These are phyloP conservation scores for Coemansia sp. DNA, from an alignment of 192 early-diverging fungal species.

Conservation along the genomic window DNA sequence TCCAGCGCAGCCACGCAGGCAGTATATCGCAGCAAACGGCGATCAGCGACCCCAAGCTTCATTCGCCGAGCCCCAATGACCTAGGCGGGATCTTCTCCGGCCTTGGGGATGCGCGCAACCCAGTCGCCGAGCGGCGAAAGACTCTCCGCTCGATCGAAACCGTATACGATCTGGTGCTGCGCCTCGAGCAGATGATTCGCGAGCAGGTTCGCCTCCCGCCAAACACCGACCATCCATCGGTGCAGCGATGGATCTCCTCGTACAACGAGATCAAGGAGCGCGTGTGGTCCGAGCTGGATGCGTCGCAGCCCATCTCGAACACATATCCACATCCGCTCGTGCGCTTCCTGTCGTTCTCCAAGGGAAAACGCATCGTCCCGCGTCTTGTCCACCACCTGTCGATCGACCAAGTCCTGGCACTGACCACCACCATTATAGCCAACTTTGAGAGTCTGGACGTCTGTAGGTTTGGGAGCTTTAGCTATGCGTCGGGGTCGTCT, in stretches of 20 bases:
- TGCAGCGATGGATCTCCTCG: slow-evolving; percentile 26
- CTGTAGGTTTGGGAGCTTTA: slow-evolving; percentile 54
- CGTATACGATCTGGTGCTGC: slow-evolving; percentile 74
- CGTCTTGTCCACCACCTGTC: slow-evolving; percentile 76
- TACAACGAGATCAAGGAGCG: slow-evolving; percentile 36
- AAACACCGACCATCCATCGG: slow-evolving; percentile 29
- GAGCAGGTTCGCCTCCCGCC: slow-evolving; percentile 57
- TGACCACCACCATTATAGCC: slow-evolving; percentile 75
- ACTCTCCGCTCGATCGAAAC: slow-evolving; percentile 73
- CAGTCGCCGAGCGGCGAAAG: slow-evolving; percentile 58
- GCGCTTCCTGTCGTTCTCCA: slow-evolving; percentile 76
- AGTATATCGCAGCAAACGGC: slow-evolving; percentile 20
- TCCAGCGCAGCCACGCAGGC: slow-evolving; percentile 55
- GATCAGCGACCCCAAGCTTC: slow-evolving; percentile 23
- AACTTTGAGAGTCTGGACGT: slow-evolving; percentile 75
- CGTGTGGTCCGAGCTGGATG: slow-evolving; percentile 46
- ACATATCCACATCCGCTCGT: slow-evolving; percentile 85
- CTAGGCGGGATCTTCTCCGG: slow-evolving; percentile 29
- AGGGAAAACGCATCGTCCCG: slow-evolving; percentile 88
- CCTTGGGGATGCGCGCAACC: slow-evolving; percentile 52
- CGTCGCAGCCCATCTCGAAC: slow-evolving; percentile 46
- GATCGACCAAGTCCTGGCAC: slow-evolving; percentile 73
- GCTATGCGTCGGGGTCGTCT: slow-evolving; percentile 25
- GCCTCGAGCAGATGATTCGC: slow-evolving; percentile 81
- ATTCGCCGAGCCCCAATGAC: slow-evolving; percentile 29